These are phyloP conservation scores for Puccinia hordei DNA, from an alignment of 1,284 basidiomycete genomes.

Conservation along the genomic window DNA sequence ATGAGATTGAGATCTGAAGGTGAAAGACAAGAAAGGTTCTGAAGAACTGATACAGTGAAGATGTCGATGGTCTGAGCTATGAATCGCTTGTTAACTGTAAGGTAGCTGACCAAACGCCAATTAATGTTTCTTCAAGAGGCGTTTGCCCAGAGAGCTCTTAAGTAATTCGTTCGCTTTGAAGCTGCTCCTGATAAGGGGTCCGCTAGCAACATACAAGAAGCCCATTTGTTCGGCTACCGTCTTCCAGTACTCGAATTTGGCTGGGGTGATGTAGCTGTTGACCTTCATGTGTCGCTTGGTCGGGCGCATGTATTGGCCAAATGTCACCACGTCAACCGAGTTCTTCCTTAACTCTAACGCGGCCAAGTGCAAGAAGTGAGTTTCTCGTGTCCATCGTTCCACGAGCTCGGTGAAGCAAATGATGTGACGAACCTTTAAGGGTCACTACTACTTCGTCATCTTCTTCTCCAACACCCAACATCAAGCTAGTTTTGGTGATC, in stretches of 20 bases:
- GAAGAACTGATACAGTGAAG: background rate
- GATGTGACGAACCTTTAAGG: slow-evolving; percentile 69
- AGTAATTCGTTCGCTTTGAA: slow-evolving; percentile 75
- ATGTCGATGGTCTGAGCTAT: background rate
- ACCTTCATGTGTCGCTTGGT: slow-evolving; percentile 99
- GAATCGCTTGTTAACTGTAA: background rate
- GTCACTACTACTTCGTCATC: slow-evolving; percentile 81
- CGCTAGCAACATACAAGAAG: slow-evolving; percentile 95
- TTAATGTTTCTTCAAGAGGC: slow-evolving; percentile 50
- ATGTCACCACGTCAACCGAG: slow-evolving; percentile 95
- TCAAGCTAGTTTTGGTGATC: slow-evolving; percentile 96
- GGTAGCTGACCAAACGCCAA: background rate
- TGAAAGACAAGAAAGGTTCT: background rate
- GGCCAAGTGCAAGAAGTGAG: slow-evolving; percentile 36
- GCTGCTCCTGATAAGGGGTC: slow-evolving; percentile 90
- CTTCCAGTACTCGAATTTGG: slow-evolving; percentile 91
- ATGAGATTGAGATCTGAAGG: background rate
- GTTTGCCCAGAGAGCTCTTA: slow-evolving; percentile 53
- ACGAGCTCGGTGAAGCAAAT: background rate
- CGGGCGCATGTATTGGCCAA: slow-evolving; percentile 99
- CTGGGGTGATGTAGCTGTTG: slow-evolving; percentile 87
- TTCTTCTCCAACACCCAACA: slow-evolving; percentile 94
- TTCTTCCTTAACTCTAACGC: slow-evolving; percentile 75
- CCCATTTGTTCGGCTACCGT: slow-evolving; percentile 85
- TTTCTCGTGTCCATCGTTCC: background rate